A percentile compares a stretch with the other conserved stretches of the same genome.
These are phyloP conservation scores for Aspergillus sp. DNA, from an alignment of 2,329 filamentous ascomycete genomes.

Conservation along the genomic window DNA sequence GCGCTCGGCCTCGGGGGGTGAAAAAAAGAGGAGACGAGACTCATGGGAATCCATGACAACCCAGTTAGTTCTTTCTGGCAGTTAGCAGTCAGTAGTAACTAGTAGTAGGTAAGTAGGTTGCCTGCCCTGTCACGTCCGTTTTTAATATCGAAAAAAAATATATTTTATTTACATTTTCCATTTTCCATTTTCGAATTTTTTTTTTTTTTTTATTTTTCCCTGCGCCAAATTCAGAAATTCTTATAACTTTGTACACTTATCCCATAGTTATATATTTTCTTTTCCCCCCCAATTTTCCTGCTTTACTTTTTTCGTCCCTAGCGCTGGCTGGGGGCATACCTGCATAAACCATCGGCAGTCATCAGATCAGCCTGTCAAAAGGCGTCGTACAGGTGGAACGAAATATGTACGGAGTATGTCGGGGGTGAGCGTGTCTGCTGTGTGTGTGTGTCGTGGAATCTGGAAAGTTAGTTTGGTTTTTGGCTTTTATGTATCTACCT, in stretches of 20 bases:
- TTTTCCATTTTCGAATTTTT: neutral
- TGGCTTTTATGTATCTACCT: neutral
- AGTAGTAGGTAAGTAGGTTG: too few species aligned
- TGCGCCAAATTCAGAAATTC: too few species aligned
- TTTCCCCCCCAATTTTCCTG: too few species aligned
- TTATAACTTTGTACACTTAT: too few species aligned
- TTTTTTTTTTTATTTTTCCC: neutral
- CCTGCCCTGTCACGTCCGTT: neutral
- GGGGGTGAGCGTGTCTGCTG: neutral
- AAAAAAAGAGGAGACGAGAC: neutral
- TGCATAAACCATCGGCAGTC: slow-evolving; percentile 3
- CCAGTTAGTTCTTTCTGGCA: too few species aligned
- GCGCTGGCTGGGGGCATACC: neutral
- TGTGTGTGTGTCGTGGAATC: neutral
- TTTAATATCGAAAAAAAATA: neutral
- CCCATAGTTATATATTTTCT: too few species aligned
- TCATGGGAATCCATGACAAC: neutral
- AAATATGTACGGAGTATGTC: neutral
- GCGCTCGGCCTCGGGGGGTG: neutral
- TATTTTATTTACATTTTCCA: neutral
- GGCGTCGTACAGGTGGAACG: slow-evolving; percentile 4
- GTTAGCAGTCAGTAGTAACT: too few species aligned
- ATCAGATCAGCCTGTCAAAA: slow-evolving; percentile 12
- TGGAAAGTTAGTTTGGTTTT: neutral
- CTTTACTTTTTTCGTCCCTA: slow-evolving; percentile 6